Conservation (phyloP, 371 early-diverging fungal genomes). For the Rhizopus delemar region DNA sequence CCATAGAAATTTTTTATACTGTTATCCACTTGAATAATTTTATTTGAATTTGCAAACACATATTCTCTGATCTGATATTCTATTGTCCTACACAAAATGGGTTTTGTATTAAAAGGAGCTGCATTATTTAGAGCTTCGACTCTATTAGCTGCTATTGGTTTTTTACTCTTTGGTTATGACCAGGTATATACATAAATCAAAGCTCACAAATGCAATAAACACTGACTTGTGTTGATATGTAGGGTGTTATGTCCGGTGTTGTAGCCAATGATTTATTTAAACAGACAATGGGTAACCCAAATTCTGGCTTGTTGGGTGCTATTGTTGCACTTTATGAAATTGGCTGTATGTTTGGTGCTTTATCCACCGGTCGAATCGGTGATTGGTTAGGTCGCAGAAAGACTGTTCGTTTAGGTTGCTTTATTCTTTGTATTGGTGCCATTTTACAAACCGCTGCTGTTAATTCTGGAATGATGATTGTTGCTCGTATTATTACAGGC, state of each 20-base stretch:
- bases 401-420: slow-evolving; percentile 35
- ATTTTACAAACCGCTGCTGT: slow-evolving; percentile 44
- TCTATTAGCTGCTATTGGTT: slow-evolving; percentile 48
- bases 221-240: background rate
- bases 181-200: slow-evolving; percentile 26
- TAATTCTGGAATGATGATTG: slow-evolving; percentile 33
- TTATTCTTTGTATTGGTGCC: slow-evolving; percentile 39
- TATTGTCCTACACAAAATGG: slow-evolving; percentile 14
- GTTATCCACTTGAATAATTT: too few species aligned
- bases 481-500: slow-evolving; percentile 43
- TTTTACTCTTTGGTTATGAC: slow-evolving; percentile 55
- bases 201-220: background rate
- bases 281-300: slow-evolving; percentile 38
- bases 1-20: too few species aligned
- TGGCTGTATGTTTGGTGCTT: slow-evolving; percentile 41
- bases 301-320: slow-evolving; percentile 22
- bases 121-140: slow-evolving; percentile 44
- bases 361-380: slow-evolving; percentile 43
- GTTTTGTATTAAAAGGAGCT: slow-evolving; percentile 38
- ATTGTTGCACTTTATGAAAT: slow-evolving; percentile 42
- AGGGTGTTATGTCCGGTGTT: slow-evolving; percentile 55
- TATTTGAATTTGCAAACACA: too few species aligned
- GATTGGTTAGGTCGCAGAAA: slow-evolving; percentile 46
- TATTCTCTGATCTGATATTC: slow-evolving; percentile 3
- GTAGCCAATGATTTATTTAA: slow-evolving; percentile 36